phyloP scores from a whole-genome alignment of 1,139 yeast species.

The Scheffersomyces quercinus region DNA sequence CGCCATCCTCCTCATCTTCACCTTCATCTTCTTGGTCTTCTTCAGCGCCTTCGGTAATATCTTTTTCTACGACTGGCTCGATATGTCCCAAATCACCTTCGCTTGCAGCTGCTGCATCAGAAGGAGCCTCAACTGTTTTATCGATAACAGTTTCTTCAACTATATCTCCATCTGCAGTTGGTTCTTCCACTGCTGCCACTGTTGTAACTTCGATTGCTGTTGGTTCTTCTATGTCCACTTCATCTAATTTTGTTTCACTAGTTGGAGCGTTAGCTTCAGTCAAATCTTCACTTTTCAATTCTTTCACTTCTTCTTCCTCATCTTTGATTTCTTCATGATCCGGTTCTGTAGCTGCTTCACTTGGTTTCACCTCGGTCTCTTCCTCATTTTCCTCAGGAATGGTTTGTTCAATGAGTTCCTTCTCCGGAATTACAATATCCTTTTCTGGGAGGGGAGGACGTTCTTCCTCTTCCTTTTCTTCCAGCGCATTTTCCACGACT shows the following conservation, averaged over 20 bases:
- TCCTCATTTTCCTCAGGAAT: constrained; percentile 4
- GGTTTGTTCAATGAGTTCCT: constrained; percentile 1
- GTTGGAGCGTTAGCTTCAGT: constrained; percentile 3
- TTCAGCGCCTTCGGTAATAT: constrained; percentile 21
- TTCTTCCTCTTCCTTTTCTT: constrained; percentile 20
- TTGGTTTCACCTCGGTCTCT: background rate
- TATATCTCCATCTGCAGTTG: constrained; percentile 11
- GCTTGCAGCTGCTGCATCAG: constrained; percentile 3
- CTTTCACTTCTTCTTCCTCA: background rate
- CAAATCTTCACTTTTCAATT: constrained; percentile 1
- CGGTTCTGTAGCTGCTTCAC: background rate
- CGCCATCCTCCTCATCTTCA: constrained; percentile 8
- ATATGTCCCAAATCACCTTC: constrained; percentile 14
- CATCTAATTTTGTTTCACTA: constrained; percentile 2
- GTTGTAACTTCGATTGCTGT: constrained; percentile 4
- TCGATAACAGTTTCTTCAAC: constrained; percentile 3
- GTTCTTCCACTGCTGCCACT: constrained; percentile 3
- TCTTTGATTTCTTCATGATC: background rate
- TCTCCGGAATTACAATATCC: background rate
- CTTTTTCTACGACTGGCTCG: constrained; percentile 16
- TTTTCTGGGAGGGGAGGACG: constrained; percentile 2
- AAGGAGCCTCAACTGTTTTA: constrained; percentile 5
- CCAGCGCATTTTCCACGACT: too few relatives aligned
- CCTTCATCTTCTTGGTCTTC: constrained; percentile 14
- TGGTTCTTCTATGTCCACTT: constrained; percentile 1